Percentiles rank a stretch among this genome's conserved stretches.
These are phyloP conservation scores for Takashimella koratensis DNA, from an alignment of 1,284 basidiomycete genomes.

Conservation along the genomic window DNA sequence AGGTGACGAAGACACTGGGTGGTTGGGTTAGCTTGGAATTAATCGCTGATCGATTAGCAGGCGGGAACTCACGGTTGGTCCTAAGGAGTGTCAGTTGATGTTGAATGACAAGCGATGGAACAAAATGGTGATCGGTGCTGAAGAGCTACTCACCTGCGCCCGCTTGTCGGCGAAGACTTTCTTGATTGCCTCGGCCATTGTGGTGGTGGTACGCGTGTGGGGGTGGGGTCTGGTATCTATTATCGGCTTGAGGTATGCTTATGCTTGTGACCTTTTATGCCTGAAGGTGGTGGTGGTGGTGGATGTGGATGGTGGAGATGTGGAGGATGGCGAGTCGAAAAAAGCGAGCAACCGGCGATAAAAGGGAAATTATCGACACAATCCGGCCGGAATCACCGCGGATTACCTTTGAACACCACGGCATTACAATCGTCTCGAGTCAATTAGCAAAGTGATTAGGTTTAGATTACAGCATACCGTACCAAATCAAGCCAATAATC, in stretches of 20 bases:
- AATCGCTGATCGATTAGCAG: no score
- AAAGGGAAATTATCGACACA: neutral
- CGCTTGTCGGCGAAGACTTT: slow-evolving; percentile 70
- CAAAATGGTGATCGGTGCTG: neutral
- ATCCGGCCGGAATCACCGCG: neutral
- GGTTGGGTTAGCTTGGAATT: no score
- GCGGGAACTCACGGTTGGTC: slow-evolving; percentile 37
- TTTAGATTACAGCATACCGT: no score
- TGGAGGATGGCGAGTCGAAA: slow-evolving; percentile 1
- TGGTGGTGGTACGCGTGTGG: neutral
- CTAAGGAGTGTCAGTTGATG: slow-evolving; percentile 16
- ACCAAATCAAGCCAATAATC: no score
- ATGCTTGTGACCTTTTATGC: neutral
- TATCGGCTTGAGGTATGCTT: no score
- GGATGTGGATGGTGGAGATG: neutral
- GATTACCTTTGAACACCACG: no score
- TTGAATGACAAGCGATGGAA: neutral
- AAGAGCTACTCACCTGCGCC: slow-evolving; percentile 55
- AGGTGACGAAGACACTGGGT: slow-evolving; percentile 76
- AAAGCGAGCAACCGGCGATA: neutral
- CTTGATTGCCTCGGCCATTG: slow-evolving; percentile 69
- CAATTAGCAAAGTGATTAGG: neutral
- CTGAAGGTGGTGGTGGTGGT: neutral
- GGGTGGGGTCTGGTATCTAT: no score
- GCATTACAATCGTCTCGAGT: neutral